Base-by-base conservation (phyloP, 345 rosid genomes). In the Leavenworthia alabamica region DNA sequence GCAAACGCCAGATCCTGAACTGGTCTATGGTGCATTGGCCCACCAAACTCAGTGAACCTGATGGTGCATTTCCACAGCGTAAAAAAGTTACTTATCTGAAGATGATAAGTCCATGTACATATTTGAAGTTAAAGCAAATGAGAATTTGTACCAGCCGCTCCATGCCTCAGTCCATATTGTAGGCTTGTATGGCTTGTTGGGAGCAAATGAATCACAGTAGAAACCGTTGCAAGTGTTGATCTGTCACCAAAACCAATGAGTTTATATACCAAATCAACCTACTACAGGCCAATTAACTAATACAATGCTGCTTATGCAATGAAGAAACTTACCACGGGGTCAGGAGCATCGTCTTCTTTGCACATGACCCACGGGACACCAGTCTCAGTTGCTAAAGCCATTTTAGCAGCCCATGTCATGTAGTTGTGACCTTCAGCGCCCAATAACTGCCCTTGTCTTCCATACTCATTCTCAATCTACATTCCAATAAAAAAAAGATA, bases 341-440 rank as follows among this genome's bases (percentile, higher is more conserved):
- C 97, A 23, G 97, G 99, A 52, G 97, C 99, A 83, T 89, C 96
- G 22, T 83, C 87, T 82, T 94, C 99, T 73, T 94, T 90, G 86
- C 99, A 94, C 99, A 94, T 94, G 13, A 94, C 83, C 99, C 99
- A 94, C 3, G 97, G 99, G 46, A 94, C 97, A 16, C 97, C 96
- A 27, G 97, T 87, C 65, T 86, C 85, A 32, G 82, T 76, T 54
- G 83, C 76, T 39, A 88, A 66, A 33, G 99, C 99, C 99, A 94
- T 90, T 64, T 90, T 75, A 43, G 99, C 99, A 4, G 96, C 99
- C 99, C 99, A 94, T 47, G 82, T 79, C 73, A 93, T 76, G 66
- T 93, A 93, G 71, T 85, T 87, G 64, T 85, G 78, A 19, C 97
- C 99, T 27, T 76, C 80, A 45, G 80, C 79, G 1, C 97, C 99